Evolutionary conservation across 2,329 filamentous ascomycete genomes (phyloP).

Genomic region (Orbilia blumenaviensis): DNA sequence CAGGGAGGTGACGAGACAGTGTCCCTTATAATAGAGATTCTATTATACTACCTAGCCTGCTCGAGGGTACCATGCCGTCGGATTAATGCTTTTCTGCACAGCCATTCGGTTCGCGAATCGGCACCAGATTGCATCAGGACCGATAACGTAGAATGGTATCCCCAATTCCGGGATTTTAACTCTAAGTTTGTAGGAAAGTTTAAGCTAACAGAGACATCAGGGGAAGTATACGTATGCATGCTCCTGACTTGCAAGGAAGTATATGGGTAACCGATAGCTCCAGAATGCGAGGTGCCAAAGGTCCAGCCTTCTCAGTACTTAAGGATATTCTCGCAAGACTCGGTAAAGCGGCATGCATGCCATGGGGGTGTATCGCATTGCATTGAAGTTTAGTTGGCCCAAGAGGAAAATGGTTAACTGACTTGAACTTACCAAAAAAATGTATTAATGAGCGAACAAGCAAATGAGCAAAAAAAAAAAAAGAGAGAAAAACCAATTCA

Average conservation of each 20-base stretch:
- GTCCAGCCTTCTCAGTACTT: background rate
- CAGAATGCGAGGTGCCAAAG: background rate
- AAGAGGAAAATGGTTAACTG: no score
- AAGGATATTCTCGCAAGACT: constrained; percentile 5
- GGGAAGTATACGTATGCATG: background rate
- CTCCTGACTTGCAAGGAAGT: background rate
- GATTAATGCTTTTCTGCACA: constrained; percentile 8
- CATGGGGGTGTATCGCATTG: no score
- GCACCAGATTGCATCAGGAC: constrained; percentile 1
- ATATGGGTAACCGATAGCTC: background rate
- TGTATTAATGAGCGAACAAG: no score
- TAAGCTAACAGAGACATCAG: background rate
- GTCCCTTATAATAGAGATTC: constrained; percentile 1
- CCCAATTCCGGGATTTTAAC: constrained; percentile 4
- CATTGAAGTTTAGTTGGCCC: no score
- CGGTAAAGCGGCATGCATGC: no score
- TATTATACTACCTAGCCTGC: background rate
- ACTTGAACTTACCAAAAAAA: constrained; percentile 14
- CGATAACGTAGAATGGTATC: background rate
- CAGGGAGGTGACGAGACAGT: background rate
- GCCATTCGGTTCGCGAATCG: constrained; percentile 23
- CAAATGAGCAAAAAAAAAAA: background rate
- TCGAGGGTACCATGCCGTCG: background rate
- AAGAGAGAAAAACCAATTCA: background rate
- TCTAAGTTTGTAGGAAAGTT: background rate